Percentiles rank a stretch among this genome's conserved stretches.
phyloP scores from a whole-genome alignment of 169 alveolate species.

The Cryptosporidium sp. region DNA sequence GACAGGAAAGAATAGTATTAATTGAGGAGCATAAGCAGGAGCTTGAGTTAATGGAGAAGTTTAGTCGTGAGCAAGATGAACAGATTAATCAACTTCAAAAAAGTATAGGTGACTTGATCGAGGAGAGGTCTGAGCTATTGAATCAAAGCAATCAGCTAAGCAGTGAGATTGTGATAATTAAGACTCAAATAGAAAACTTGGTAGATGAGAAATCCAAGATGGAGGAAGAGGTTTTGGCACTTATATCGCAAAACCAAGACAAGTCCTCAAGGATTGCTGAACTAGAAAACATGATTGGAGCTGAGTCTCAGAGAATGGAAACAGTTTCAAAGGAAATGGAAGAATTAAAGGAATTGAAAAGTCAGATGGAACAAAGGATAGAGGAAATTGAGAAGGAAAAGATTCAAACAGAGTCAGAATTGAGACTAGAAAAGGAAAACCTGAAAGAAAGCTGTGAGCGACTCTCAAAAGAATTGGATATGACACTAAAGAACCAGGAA shows the following conservation, averaged over 20 bases:
- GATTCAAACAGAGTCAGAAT: background rate
- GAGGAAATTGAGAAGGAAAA: background rate
- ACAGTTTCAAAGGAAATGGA: background rate
- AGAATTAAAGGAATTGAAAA: conserved; percentile 9
- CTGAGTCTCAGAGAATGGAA: background rate
- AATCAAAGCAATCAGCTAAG: background rate
- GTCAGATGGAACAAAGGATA: background rate
- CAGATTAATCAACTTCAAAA: background rate
- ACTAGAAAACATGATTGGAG: background rate
- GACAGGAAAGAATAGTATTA: background rate
- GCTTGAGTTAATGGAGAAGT: conserved; percentile 9
- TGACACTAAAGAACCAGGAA: background rate
- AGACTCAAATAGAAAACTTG: background rate
- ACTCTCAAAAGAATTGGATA: conserved; percentile 8
- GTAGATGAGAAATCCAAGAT: background rate
- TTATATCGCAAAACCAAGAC: background rate
- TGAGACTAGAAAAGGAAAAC: background rate
- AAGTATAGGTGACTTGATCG: background rate
- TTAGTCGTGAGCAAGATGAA: conserved; percentile 5
- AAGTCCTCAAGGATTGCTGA: conserved; percentile 5
- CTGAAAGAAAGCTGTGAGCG: background rate
- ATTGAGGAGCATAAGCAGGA: conserved; percentile 13
- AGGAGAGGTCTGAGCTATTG: background rate
- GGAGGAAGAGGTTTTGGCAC: background rate
- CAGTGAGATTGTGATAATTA: background rate